These are phyloP conservation scores for Knoxia roxburghii DNA, from an alignment of 257 asterid species.

Conservation along the genomic window DNA sequence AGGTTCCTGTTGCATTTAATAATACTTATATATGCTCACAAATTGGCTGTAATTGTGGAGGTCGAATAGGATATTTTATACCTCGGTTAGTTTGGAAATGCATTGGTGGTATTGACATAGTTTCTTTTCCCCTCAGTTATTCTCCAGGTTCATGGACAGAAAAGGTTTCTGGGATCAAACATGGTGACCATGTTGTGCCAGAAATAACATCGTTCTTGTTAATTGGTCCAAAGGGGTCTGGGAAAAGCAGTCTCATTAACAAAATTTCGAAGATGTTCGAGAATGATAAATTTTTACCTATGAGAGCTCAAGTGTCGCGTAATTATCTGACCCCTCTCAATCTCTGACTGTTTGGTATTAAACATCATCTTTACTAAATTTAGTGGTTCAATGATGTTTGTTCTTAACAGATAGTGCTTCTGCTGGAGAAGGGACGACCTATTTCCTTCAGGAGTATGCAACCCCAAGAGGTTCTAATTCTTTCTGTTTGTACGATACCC, in stretches of 20 bases:
- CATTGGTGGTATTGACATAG: neutral
- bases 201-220: slow-evolving; percentile 48
- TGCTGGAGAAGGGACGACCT: slow-evolving; percentile 65
- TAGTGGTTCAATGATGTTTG: neutral
- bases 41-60: too few relatives aligned
- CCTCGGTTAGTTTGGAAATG: neutral
- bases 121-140: slow-evolving; percentile 42
- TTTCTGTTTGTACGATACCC: slow-evolving; percentile 65
- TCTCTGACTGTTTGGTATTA: neutral
- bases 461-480: slow-evolving; percentile 61
- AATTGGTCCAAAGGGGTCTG: slow-evolving; percentile 73
- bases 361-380: neutral
- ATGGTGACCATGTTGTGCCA: slow-evolving; percentile 34
- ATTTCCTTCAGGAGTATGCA: slow-evolving; percentile 50
- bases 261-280: slow-evolving; percentile 54
- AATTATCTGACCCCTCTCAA: neutral
- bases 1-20: neutral
- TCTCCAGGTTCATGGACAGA: slow-evolving; percentile 67
- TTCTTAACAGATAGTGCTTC: slow-evolving; percentile 41
- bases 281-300: slow-evolving; percentile 34
- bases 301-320: slow-evolving; percentile 80
- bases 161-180: slow-evolving; percentile 27
- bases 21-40: neutral
- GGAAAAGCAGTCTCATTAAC: slow-evolving; percentile 88
- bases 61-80: neutral